Percentiles rank a stretch among this genome's conserved stretches.
These are phyloP conservation scores for Gnomoniopsis smithogilvyi DNA, from an alignment of 2,329 filamentous ascomycete species.

Conservation along the genomic window DNA sequence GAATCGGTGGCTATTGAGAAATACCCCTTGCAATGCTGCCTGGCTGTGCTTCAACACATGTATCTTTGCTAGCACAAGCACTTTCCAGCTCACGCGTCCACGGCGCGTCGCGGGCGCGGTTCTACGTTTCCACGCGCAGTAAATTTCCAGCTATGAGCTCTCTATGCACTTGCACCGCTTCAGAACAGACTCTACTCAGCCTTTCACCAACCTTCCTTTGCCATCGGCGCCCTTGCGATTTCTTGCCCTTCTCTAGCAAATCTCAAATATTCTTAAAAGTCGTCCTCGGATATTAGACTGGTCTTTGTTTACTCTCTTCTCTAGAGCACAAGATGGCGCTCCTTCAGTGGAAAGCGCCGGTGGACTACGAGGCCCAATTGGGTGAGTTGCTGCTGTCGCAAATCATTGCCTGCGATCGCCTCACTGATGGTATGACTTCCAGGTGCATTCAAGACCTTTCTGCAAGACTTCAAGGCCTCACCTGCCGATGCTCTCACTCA, in stretches of 20 bases:
- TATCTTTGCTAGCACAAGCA: neutral
- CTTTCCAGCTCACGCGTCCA: neutral
- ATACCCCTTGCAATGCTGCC: neutral
- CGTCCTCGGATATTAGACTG: neutral
- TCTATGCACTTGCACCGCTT: neutral
- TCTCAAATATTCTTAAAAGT: neutral
- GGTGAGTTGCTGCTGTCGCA: constrained; percentile 45
- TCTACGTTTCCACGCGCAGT: neutral
- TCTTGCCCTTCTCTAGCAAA: neutral
- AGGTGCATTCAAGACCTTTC: constrained; percentile 85
- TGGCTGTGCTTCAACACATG: neutral
- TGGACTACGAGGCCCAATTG: constrained; percentile 87
- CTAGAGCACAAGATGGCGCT: constrained; percentile 67
- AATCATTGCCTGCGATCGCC: neutral
- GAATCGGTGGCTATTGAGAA: neutral
- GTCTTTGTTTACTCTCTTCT: neutral
- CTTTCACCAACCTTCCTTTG: neutral
- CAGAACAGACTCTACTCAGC: neutral
- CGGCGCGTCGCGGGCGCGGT: neutral
- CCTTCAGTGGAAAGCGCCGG: constrained; percentile 71
- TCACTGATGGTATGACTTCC: constrained; percentile 1
- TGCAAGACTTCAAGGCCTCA: constrained; percentile 81
- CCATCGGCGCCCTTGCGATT: neutral
- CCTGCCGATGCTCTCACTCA: constrained; percentile 70
- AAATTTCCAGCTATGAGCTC: neutral